Base-by-base conservation (phyloP, 169 alveolate genomes). In the Plasmodium vivax region DNA sequence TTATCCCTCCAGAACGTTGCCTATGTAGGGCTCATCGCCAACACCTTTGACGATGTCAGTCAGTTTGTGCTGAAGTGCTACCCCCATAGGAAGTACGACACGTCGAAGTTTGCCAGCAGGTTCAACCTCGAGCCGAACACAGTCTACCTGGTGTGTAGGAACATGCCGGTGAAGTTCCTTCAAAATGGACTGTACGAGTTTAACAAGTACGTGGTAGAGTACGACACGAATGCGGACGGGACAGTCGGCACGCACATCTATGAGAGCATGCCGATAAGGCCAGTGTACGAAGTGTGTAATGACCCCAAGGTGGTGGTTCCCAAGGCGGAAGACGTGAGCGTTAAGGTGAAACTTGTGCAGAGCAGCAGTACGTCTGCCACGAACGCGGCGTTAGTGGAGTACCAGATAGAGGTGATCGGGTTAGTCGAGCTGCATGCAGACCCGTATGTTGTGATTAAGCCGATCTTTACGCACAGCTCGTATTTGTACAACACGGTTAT, bases 161-260 rank as follows among this genome's bases (percentile, higher is more conserved):
- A 80, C 38, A 36, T 90, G 34, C 34, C 27, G 0, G 82, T 62
- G 1, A 80, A 30, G 36, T 32, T 56, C 68, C 2, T 54, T 14
- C 80, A 62, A 68, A 80, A 62, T 81, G 94, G 91, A 3, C n/a
- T 90, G 2, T 90, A 90, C 54, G 94, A 80, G 51, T 90, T 90
- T 19, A 90, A 90, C 32, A 90, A 68, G 45, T 90, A 79, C 34
- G 45, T 90, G n/a, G 51, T 90, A 38, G n/a, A 58, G 19, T 90
- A 34, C 43, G 72, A 51, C 32, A 56, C 62, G 6, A 36, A 68
- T 68, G 1, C 38, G 16, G 2, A 34, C 6, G 85, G 82, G 8
- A 32, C 34, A 3, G 71, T 32, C 30, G 72, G 51, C 2, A 9
- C n/a, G 7, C 93, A 87, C 6, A 10, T 75, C 38, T 81, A 80